Evolutionary conservation across 768 basidiomycete genomes (phyloP).

Genomic region (Heimioporus sp.): DNA sequence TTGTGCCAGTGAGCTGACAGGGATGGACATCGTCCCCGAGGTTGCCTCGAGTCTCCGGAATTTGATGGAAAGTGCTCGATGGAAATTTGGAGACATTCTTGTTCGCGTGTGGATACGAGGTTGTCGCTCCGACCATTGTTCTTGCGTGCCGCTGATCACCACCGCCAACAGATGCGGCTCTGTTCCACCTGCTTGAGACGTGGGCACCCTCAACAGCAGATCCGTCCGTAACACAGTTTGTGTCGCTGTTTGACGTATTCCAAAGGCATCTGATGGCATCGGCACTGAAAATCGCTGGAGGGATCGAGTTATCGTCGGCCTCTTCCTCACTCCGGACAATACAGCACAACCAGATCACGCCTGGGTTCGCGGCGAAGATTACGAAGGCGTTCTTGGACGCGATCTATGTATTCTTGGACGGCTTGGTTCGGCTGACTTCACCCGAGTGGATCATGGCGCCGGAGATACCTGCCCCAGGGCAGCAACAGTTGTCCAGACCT

Average conservation of each 20-base stretch:
- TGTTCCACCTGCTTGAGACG: conserved; percentile 83
- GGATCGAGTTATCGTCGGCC: conserved; percentile 53
- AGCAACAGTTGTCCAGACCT: conserved; percentile 25
- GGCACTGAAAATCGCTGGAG: conserved; percentile 80
- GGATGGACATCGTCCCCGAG: conserved; percentile 81
- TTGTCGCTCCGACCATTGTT: conserved; percentile 30
- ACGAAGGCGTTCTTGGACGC: conserved; percentile 84
- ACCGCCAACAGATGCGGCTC: conserved; percentile 64
- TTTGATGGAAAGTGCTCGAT: conserved; percentile 77
- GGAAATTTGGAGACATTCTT: conserved; percentile 86
- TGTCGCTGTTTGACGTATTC: conserved; percentile 76
- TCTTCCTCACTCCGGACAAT: conserved; percentile 48
- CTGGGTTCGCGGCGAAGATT: conserved; percentile 69
- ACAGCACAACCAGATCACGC: conserved; percentile 61
- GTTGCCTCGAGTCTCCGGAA: conserved; percentile 62
- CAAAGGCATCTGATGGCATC: conserved; percentile 74
- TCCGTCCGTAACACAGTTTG: conserved; percentile 68
- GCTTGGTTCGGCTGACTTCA: conserved; percentile 75
- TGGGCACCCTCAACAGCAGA: conserved; percentile 70
- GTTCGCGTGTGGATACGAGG: conserved; percentile 81
- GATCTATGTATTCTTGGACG: conserved; percentile 83
- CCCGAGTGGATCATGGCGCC: conserved; percentile 51
- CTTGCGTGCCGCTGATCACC: conserved; percentile 2
- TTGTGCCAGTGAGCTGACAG: conserved; percentile 73
- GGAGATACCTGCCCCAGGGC: conserved; percentile 9